phyloP scores from a whole-genome alignment of 1,284 basidiomycete species.

The Phellopilus nigrolimitatus region DNA sequence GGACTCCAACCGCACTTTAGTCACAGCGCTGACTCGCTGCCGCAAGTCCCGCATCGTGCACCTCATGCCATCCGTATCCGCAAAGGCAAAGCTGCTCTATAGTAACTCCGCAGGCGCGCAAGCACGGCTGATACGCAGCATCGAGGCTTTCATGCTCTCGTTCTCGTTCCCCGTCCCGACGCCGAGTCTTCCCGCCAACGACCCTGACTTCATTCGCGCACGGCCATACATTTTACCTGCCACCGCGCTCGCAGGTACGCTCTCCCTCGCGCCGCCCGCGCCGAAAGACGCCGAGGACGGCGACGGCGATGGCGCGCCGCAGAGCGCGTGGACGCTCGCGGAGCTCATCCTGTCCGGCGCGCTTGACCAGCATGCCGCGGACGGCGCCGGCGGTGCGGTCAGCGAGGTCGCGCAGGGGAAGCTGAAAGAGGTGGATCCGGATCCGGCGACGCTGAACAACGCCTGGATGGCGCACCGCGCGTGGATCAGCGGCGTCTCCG shows the following conservation, averaged over 20 bases:
- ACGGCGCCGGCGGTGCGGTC: not conserved
- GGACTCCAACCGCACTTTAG: constrained; percentile 6
- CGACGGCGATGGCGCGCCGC: constrained; percentile 16
- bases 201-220: constrained; percentile 26
- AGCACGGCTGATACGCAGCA: constrained; percentile 31
- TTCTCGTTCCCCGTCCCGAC: constrained; percentile 24
- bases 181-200: constrained; percentile 1
- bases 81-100: not conserved
- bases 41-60: constrained; percentile 31
- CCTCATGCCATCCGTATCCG: constrained; percentile 26
- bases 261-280: constrained; percentile 21
- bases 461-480: constrained; percentile 12
- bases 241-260: constrained; percentile 28
- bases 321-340: constrained; percentile 31
- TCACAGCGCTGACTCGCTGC: constrained; percentile 12
- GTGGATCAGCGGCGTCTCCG: constrained; percentile 14
- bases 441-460: not conserved
- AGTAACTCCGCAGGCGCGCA: constrained; percentile 21
- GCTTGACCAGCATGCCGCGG: constrained; percentile 21
- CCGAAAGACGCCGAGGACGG: constrained; percentile 17
- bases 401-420: constrained; percentile 1
- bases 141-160: constrained; percentile 35
- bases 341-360: constrained; percentile 35
- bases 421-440: constrained; percentile 2
- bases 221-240: constrained; percentile 33